These are phyloP conservation scores for Ophiostoma fasciatum DNA, from an alignment of 2,329 filamentous ascomycete genomes.

Conservation along the genomic window DNA sequence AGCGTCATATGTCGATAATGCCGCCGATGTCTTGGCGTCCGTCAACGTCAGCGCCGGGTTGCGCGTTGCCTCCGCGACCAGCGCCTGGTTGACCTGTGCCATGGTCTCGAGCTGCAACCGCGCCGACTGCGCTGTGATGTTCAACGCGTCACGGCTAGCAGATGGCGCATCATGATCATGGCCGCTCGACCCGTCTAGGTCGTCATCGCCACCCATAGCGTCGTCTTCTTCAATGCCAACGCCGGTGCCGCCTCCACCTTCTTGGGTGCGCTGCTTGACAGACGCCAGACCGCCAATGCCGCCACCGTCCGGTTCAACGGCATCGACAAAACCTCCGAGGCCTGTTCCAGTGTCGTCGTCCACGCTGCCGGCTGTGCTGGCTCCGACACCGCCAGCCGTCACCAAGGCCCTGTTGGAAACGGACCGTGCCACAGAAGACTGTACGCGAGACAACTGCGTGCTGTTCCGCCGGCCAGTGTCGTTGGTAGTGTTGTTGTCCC, in stretches of 20 bases:
- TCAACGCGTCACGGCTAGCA: slow-evolving; percentile 81
- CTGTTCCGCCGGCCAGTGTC: slow-evolving; percentile 21
- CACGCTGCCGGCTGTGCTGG: slow-evolving; percentile 32
- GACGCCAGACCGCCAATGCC: no score
- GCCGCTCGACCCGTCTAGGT: slow-evolving; percentile 13
- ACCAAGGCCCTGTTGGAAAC: slow-evolving; percentile 17
- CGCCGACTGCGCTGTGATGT: slow-evolving; percentile 91
- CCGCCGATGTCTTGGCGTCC: slow-evolving; percentile 62
- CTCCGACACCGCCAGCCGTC: slow-evolving; percentile 22
- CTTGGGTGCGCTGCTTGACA: no score
- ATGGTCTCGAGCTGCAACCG: slow-evolving; percentile 86
- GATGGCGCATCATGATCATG: slow-evolving; percentile 47
- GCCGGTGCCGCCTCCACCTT: not conserved
- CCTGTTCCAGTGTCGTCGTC: slow-evolving; percentile 27
- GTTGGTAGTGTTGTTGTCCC: slow-evolving; percentile 10
- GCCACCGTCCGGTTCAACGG: not conserved
- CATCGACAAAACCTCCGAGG: slow-evolving; percentile 14
- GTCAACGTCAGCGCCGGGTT: slow-evolving; percentile 60
- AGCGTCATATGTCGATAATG: slow-evolving; percentile 72
- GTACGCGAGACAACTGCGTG: slow-evolving; percentile 28
- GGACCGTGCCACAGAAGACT: slow-evolving; percentile 21
- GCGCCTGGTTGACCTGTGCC: slow-evolving; percentile 67
- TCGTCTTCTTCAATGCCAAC: not conserved
- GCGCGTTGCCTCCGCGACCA: slow-evolving; percentile 54
- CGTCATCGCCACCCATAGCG: not conserved